A percentile compares a stretch with the other conserved stretches of the same genome.
Conservation (phyloP, 1,139 yeast species). For the Wickerhamomyces sp. region DNA sequence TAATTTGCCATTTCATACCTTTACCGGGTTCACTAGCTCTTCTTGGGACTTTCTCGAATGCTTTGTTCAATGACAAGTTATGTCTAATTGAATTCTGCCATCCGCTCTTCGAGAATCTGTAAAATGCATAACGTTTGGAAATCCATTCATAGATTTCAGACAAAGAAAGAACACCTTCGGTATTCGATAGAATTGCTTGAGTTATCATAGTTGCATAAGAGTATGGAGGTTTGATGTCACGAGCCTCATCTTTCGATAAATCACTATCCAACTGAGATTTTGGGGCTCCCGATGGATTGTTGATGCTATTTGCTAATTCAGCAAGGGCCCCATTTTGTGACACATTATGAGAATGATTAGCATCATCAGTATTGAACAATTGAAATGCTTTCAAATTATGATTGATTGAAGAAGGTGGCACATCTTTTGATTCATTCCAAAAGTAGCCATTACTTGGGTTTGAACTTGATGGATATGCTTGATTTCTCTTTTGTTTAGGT, state of each 20-base stretch:
- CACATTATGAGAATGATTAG: neutral
- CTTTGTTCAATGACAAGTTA: constrained; percentile 74
- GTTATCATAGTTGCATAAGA: constrained; percentile 98
- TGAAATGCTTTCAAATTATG: constrained; percentile 43
- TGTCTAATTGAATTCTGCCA: constrained; percentile 90
- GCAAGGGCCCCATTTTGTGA: neutral
- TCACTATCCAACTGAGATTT: constrained; percentile 22
- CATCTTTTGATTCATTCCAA: constrained; percentile 1
- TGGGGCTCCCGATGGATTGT: constrained; percentile 1
- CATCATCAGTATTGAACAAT: constrained; percentile 43
- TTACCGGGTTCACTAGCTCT: constrained; percentile 96
- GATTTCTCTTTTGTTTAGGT: constrained; percentile 25
- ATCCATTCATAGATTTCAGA: constrained; percentile 94
- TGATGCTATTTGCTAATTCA: constrained; percentile 1
- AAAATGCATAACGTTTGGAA: constrained; percentile 80
- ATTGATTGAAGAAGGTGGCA: constrained; percentile 3
- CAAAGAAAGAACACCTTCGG: constrained; percentile 83
- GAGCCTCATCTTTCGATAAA: constrained; percentile 82
- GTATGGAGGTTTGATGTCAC: constrained; percentile 93
- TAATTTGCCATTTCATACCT: constrained; percentile 98
- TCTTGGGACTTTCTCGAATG: constrained; percentile 93
- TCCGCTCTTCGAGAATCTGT: constrained; percentile 90
- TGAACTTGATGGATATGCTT: constrained; percentile 1
- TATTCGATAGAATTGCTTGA: constrained; percentile 86
- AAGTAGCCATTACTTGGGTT: constrained; percentile 6